These are phyloP conservation scores for Paecilomyces fulvus DNA, from an alignment of 2,329 filamentous ascomycete species.

Conservation along the genomic window DNA sequence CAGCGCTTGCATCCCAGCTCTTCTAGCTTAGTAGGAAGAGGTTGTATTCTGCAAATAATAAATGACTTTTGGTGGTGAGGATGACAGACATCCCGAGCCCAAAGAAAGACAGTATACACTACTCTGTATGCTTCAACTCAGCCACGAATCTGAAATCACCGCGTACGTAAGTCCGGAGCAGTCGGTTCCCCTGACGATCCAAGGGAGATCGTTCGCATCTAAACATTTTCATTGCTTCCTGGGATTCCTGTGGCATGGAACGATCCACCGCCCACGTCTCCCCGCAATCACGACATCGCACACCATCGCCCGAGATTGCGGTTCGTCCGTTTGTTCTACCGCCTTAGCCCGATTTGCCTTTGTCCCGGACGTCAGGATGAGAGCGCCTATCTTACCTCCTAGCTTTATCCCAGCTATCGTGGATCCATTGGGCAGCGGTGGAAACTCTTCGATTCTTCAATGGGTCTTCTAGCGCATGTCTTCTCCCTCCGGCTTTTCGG, in stretches of 20 bases:
- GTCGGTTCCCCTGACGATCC: neutral
- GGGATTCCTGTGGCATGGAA: neutral
- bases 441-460: neutral
- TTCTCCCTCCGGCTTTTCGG: neutral
- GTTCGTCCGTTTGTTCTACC: neutral
- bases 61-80: no score
- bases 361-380: slow-evolving; percentile 2
- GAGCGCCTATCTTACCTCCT: neutral
- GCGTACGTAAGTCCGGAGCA: neutral
- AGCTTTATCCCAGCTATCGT: neutral
- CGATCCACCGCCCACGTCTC: neutral
- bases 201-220: neutral
- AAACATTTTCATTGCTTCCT: neutral
- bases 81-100: no score
- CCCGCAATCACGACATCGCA: slow-evolving; percentile 8
- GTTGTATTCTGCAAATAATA: neutral
- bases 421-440: neutral
- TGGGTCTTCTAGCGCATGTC: neutral
- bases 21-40: no score
- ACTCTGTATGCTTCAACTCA: neutral
- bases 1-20: neutral
- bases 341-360: neutral
- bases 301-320: slow-evolving; percentile 5
- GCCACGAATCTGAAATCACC: neutral
- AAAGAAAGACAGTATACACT: no score